Evolutionary conservation across 139 green algal genomes (phyloP), one percentile per base, ranked within the genome.

Genomic region (Pleodorina starrii): DNA sequence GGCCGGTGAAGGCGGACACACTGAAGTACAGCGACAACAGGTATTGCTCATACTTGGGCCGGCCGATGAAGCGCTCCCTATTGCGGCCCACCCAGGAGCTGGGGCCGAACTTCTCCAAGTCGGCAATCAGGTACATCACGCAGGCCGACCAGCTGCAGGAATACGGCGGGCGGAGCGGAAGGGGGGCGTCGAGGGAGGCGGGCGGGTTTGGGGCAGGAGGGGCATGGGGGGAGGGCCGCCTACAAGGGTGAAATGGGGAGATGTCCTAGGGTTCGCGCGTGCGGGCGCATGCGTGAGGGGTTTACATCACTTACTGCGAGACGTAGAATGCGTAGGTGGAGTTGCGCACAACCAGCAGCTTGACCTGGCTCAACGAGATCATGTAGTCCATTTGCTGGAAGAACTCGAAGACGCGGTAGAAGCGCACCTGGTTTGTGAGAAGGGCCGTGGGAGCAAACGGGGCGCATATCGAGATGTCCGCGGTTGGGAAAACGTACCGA

Each of bases 371-470:
- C 11, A 86, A 40, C 27, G 75, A 57, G 57, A 86, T 86, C 3
- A 57, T 51, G 44, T 90, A 87, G 40, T 92, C 89, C 76, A 92
- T 36, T 38, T 75, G 63, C 1, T 59, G 35, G 38, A 92, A 92
- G 21, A 92, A 46, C 44, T 92, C 89, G 73, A 92, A 92, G 9
- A 90, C 78, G 40, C 84, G 84, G 84, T 92, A 92, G 63, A 92
- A 50, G 10, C 83, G 83, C 32, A 43, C 82, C 89, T 91, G 88
- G 9, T n/a, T n/a, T n/a, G n/a, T n/a, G n/a, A n/a, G n/a, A n/a
- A n/a, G n/a, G n/a, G n/a, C n/a, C n/a, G n/a, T n/a, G n/a, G n/a
- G n/a, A n/a, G n/a, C n/a, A n/a, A n/a, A n/a, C n/a, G n/a, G n/a
- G n/a, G n/a, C n/a, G n/a, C n/a, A n/a, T n/a, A n/a, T n/a, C n/a